Evolutionary conservation across 805 yeast species (phyloP).

Genomic region (Metschnikowia lochheadii): DNA sequence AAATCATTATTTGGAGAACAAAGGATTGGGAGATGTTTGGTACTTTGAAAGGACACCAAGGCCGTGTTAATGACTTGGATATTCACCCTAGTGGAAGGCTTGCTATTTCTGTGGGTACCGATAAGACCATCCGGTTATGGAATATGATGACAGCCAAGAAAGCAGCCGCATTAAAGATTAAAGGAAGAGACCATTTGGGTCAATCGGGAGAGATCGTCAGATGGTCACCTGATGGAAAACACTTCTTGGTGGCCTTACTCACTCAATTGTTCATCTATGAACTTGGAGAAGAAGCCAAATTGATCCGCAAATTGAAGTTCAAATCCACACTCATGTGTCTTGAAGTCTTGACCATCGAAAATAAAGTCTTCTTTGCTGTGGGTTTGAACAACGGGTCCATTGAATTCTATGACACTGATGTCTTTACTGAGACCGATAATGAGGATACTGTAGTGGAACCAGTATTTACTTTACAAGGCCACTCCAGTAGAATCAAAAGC

Average conservation of each 20-base stretch:
- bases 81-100: conserved; percentile 89
- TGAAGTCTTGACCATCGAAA: conserved; percentile 46
- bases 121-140: conserved; percentile 84
- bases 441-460: conserved; percentile 34
- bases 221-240: conserved; percentile 67
- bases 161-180: conserved; percentile 77
- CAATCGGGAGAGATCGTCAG: conserved; percentile 61
- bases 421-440: conserved; percentile 21
- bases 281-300: conserved; percentile 53
- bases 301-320: conserved; percentile 49
- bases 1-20: conserved; percentile 86
- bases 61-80: conserved; percentile 76
- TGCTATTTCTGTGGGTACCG: conserved; percentile 85
- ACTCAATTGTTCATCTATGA: conserved; percentile 62
- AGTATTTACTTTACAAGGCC: conserved; percentile 66
- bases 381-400: conserved; percentile 74
- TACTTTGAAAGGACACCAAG: conserved; percentile 82
- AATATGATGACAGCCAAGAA: conserved; percentile 94
- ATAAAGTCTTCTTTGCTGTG: conserved; percentile 53
- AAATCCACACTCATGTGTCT: conserved; percentile 64
- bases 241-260: conserved; percentile 71
- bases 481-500: conserved; percentile 81
- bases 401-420: conserved; percentile 45
- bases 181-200: conserved; percentile 61
- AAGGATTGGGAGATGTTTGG: conserved; percentile 96